These are phyloP conservation scores for Cichorium intybus DNA, from an alignment of 140 eudicot genomes.

Conservation along the genomic window DNA sequence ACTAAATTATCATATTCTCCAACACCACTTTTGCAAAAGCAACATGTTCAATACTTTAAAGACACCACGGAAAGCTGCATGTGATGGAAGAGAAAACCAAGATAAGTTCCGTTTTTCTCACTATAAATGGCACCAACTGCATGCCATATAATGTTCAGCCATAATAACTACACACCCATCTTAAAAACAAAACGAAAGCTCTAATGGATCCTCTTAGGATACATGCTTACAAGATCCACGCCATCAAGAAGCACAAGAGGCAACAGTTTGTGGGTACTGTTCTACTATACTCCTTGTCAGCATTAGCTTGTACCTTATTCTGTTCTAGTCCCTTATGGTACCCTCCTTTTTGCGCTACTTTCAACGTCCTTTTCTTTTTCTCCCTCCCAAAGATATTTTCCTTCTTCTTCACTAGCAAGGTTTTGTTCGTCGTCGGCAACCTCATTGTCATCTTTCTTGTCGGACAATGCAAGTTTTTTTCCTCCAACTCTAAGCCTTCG, in stretches of 20 bases:
- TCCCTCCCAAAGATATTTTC: conserved; percentile 41
- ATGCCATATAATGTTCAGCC: conserved; percentile 31
- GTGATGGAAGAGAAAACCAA: conserved; percentile 28
- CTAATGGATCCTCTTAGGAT: conserved; percentile 45
- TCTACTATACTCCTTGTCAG: conserved; percentile 41
- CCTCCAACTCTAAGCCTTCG: conserved; percentile 22
- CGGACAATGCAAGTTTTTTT: conserved; percentile 43
- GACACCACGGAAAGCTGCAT: conserved; percentile 30
- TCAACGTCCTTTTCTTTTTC: conserved; percentile 32
- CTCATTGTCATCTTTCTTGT: conserved; percentile 59
- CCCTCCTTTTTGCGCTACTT: conserved; percentile 41
- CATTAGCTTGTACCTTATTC: conserved; percentile 43
- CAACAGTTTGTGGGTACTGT: conserved; percentile 42
- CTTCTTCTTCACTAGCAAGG: conserved; percentile 49
- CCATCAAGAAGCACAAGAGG: conserved; percentile 47
- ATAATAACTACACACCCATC: conserved; percentile 19
- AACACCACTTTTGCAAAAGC: conserved; percentile 43
- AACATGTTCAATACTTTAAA: conserved; percentile 21
- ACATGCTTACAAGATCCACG: conserved; percentile 54
- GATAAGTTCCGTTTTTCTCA: conserved; percentile 21
- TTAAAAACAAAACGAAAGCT: not conserved
- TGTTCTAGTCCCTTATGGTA: conserved; percentile 61
- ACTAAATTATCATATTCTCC: conserved; percentile 15
- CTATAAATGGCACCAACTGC: conserved; percentile 35
- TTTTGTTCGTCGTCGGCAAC: conserved; percentile 53